Evolutionary conservation across 768 basidiomycete species (phyloP).

Genomic region (Auriscalpium vulgare): DNA sequence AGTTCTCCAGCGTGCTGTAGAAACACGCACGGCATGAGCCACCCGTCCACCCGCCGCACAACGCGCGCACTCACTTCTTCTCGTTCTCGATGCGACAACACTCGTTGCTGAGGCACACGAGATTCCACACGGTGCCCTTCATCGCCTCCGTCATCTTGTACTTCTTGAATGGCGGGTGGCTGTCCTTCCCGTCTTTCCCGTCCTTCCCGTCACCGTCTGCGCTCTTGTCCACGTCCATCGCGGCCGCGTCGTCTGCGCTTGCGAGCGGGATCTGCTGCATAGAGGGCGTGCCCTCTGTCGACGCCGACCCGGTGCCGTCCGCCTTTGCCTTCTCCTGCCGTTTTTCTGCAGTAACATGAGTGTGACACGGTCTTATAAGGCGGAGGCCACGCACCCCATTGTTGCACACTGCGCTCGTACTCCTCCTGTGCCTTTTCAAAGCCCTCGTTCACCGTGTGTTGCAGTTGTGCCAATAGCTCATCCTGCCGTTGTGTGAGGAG

Average conservation of each 20-base stretch:
- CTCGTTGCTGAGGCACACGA: conserved; percentile 78
- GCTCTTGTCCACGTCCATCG: conserved; percentile 18
- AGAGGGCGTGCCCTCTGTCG: conserved; percentile 22
- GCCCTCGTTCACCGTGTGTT: conserved; percentile 50
- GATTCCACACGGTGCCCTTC: conserved; percentile 73
- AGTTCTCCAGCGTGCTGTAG: conserved; percentile 48
- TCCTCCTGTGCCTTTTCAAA: conserved; percentile 68
- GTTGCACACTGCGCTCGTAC: conserved; percentile 59
- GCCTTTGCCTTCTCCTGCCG: conserved; percentile 27
- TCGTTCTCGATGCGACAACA: conserved; percentile 64
- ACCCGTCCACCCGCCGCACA: neutral
- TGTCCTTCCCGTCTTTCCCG: conserved; percentile 24
- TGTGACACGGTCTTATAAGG: neutral
- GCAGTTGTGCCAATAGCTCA: conserved; percentile 55
- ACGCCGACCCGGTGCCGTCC: conserved; percentile 20
- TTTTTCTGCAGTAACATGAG: conserved; percentile 33
- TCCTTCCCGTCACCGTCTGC: conserved; percentile 25
- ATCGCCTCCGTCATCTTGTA: conserved; percentile 76
- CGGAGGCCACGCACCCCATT: conserved; percentile 49
- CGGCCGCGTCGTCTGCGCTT: conserved; percentile 17
- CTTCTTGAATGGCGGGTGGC: conserved; percentile 66
- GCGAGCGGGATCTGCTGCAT: conserved; percentile 18
- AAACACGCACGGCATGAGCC: neutral
- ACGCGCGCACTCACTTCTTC: conserved; percentile 40
- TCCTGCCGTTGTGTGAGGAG: conserved; percentile 64